Base-by-base conservation (phyloP, 352 stramenopile genomes). In the Phytophthora palmivora region DNA sequence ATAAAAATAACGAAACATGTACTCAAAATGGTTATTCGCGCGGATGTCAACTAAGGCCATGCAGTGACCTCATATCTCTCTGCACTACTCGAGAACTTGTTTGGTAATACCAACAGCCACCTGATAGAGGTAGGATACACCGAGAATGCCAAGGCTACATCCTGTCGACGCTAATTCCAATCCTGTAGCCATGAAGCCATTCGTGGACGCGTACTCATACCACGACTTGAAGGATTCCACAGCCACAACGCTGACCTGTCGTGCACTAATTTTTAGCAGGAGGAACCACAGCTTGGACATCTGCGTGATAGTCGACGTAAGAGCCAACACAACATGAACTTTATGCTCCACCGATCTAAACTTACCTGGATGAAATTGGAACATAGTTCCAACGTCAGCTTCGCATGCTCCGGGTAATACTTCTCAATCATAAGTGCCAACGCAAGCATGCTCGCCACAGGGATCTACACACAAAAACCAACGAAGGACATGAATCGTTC, bases 221-320 rank as follows among this genome's bases (percentile, higher is more conserved):
- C 83, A 94, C 46, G 81, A 89, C 14, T 69, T 61, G 41, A 92
- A 86, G 26, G 68, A 89, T 52, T 92, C 78, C 33, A 70, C 80
- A 15, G 79, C 83, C 18, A 94, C 74, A 7, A 89, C 67, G 7
- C 74, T 74, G 30, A 91, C 42, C 66, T 94, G 85, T 11, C 83
- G 79, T 15, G 78, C 79, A 60, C 74, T 80, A 65, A 94, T 91
- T 59, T 92, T 91, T 37, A 92, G 57, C 22, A 94, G 58, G 16
- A 94, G 67, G 22, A 91, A 68, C 82, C 79, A 94, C 26, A 94
- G 61, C 44, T 88, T 92, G 26, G 78, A 87, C 84, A 93, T 93
- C 81, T 91, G 46, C 12, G 36, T 15, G 37, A 36, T 8, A 53
- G 33, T 26, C 12, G 15, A 70, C 44, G 11, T 63, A 11, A 60